Evolutionary conservation across 2,329 filamentous ascomycete genomes (phyloP).

Genomic region (Taxawa tesnikishii): DNA sequence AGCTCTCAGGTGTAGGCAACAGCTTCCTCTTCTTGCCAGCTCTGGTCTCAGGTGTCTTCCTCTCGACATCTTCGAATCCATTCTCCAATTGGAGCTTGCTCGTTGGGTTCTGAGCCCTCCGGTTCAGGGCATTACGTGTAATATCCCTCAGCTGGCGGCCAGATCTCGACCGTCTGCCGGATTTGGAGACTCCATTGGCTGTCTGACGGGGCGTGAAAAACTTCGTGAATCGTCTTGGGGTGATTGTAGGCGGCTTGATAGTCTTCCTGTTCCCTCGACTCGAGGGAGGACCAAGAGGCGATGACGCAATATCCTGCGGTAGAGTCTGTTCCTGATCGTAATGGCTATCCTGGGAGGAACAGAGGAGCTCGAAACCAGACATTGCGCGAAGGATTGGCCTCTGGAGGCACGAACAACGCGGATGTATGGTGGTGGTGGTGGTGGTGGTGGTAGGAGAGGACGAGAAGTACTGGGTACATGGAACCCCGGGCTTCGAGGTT

Average conservation of each 20-base stretch:
- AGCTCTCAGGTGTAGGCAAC: slow-evolving; percentile 30
- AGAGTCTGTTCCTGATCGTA: slow-evolving; percentile 16
- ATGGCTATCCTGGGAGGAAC: slow-evolving; percentile 19
- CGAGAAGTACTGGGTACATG: neutral
- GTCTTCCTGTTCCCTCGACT: slow-evolving; percentile 21
- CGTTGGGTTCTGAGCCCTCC: slow-evolving; percentile 8
- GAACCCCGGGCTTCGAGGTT: too few relatives aligned
- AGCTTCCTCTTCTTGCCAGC: slow-evolving; percentile 29
- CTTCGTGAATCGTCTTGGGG: slow-evolving; percentile 37
- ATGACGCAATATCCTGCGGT: slow-evolving; percentile 23
- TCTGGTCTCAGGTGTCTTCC: slow-evolving; percentile 5
- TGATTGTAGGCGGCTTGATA: slow-evolving; percentile 36
- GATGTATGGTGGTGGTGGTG: too few relatives aligned
- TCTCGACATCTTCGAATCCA: slow-evolving; percentile 14
- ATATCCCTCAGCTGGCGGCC: slow-evolving; percentile 37
- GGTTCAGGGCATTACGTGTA: slow-evolving; percentile 32
- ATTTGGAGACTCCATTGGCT: slow-evolving; percentile 11
- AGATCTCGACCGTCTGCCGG: slow-evolving; percentile 22
- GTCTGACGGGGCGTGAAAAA: slow-evolving; percentile 37
- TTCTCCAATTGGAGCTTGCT: slow-evolving; percentile 3
- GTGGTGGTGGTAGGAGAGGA: neutral
- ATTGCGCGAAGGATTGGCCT: too few relatives aligned
- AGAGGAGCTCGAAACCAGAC: slow-evolving; percentile 1
- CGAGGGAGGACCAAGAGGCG: slow-evolving; percentile 20
- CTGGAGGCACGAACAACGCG: too few relatives aligned